These are phyloP conservation scores for Tricholoma furcatifolium DNA, from an alignment of 768 basidiomycete genomes.

Conservation along the genomic window DNA sequence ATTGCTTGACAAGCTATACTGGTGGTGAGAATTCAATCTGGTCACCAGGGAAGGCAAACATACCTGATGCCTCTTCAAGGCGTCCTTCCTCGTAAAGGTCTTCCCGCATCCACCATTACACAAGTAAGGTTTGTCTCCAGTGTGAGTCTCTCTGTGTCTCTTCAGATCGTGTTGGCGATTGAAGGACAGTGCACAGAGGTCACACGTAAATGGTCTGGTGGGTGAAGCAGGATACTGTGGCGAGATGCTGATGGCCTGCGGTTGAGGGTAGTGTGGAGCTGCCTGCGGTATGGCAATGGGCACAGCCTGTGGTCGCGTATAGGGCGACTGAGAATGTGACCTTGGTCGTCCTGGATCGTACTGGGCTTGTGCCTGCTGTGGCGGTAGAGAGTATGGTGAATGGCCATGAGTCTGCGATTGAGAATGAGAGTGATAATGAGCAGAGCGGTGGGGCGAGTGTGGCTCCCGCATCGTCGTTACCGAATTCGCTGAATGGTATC, in stretches of 20 bases:
- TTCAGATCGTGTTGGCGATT: slow-evolving; percentile 86
- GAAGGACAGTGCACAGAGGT: slow-evolving; percentile 78
- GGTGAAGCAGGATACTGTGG: slow-evolving; percentile 60
- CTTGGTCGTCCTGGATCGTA: slow-evolving; percentile 34
- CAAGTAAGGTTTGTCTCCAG: slow-evolving; percentile 79
- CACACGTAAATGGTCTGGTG: slow-evolving; percentile 62
- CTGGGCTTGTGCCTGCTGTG: slow-evolving; percentile 26
- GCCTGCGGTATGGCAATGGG: slow-evolving; percentile 17
- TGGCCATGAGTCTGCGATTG: slow-evolving; percentile 38
- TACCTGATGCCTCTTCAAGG: slow-evolving; percentile 83
- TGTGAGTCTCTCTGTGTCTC: slow-evolving; percentile 81
- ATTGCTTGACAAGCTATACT: slow-evolving; percentile 71
- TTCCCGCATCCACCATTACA: slow-evolving; percentile 86
- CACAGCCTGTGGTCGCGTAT: slow-evolving; percentile 15
- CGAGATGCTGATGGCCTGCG: slow-evolving; percentile 34
- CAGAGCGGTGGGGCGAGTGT: slow-evolving; percentile 26
- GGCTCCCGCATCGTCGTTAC: slow-evolving; percentile 31
- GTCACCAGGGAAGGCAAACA: slow-evolving; percentile 20
- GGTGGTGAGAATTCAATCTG: slow-evolving; percentile 11
- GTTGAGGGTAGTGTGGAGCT: slow-evolving; percentile 22
- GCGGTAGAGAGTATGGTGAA: slow-evolving; percentile 26
- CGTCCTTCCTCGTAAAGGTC: slow-evolving; percentile 86
- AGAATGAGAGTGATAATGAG: slow-evolving; percentile 32
- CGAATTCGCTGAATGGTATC: slow-evolving; percentile 20
- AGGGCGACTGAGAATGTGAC: slow-evolving; percentile 41